Evolutionary conservation across 345 rosid species (phyloP), one percentile per base, ranked within the genome.

Genomic region (Arabidopsis arenosa): DNA sequence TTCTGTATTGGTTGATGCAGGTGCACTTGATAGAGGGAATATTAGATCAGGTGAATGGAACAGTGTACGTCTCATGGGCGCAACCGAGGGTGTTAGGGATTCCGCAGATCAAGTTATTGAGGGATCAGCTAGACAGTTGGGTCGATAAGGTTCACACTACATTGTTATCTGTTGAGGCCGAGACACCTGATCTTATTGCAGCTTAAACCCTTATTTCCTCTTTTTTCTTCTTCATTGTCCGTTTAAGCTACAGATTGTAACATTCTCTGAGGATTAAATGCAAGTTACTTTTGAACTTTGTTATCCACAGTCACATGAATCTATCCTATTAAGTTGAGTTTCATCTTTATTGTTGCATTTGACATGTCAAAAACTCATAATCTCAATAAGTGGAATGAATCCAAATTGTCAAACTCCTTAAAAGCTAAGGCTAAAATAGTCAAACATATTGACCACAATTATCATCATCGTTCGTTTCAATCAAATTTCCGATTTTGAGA

Each of bases 21-120:
- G 99, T 93, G 77, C 98, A 84, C 79, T 94, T 95, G 63, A 95
- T 95, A 7, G 98, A 95, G 80, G 99, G 99, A 30, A 88, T 92
- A 74, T 77, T 95, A 28, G 97, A 95, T 79, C 94, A 95, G 81
- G 99, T 95, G 15, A 93, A 93, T 75, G 96, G 97, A 72, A 89
- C 92, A 0, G 94, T 95, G 4, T 82, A 95, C 1, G 89, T 95
- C 9, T 92, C 99, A 1, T 95, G 99, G 99, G 98, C 94, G 73
- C 99, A 95, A 76, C 99, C 99, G 5, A 87, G 99, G 80, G 99
- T 95, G 65, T 80, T 95, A 82, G 99, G 97, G 58, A 89, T 89
- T 43, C 83, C 92, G 6, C 99, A 95, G 85, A 84, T 95, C 83
- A 89, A 83, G 78, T 90, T 96, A 59, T 81, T 95, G 85, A 84